Percentiles rank a stretch among this genome's conserved stretches.
These are phyloP conservation scores for Micractinium conductrix DNA, from an alignment of 139 green algal genomes.

Conservation along the genomic window DNA sequence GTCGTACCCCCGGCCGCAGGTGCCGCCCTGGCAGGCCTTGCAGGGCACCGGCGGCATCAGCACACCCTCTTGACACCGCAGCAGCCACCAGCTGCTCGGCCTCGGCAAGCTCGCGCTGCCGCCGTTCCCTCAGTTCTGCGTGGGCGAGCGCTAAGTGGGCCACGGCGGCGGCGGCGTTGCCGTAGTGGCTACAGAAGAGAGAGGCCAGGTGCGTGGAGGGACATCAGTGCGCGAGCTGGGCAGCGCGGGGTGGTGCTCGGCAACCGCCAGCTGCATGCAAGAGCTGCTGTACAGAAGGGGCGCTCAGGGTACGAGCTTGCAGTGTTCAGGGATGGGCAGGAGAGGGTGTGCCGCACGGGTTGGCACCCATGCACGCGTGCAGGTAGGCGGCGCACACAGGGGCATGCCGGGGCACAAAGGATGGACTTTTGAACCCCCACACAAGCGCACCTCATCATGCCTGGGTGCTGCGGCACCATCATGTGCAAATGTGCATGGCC, in stretches of 20 bases:
- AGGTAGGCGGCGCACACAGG: too few relatives aligned
- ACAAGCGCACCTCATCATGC: conserved; percentile 5
- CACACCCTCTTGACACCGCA: conserved; percentile 23
- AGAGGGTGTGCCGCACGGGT: too few relatives aligned
- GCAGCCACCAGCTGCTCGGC: conserved; percentile 3
- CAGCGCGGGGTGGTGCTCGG: too few relatives aligned
- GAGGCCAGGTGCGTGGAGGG: background rate
- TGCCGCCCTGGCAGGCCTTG: conserved; percentile 20
- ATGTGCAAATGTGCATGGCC: conserved; percentile 34
- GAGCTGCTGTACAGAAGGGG: too few relatives aligned
- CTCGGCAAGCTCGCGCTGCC: conserved; percentile 4
- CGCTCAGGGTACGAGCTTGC: too few relatives aligned
- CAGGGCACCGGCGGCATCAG: conserved; percentile 19
- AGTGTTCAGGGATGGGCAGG: too few relatives aligned
- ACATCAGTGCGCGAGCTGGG: too few relatives aligned
- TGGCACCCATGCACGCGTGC: too few relatives aligned
- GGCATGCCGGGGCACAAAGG: too few relatives aligned
- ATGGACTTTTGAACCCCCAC: too few relatives aligned
- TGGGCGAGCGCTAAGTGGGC: background rate
- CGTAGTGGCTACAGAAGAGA: background rate
- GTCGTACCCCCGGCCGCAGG: background rate
- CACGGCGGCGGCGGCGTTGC: conserved; percentile 4
- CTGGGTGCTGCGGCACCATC: conserved; percentile 4
- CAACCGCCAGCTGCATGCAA: too few relatives aligned
- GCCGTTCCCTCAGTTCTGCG: background rate